A percentile compares a stretch with the other conserved stretches of the same genome.
These are phyloP conservation scores for Trichodelitschia bisporula DNA, from an alignment of 495 filamentous ascomycete species.

Conservation along the genomic window DNA sequence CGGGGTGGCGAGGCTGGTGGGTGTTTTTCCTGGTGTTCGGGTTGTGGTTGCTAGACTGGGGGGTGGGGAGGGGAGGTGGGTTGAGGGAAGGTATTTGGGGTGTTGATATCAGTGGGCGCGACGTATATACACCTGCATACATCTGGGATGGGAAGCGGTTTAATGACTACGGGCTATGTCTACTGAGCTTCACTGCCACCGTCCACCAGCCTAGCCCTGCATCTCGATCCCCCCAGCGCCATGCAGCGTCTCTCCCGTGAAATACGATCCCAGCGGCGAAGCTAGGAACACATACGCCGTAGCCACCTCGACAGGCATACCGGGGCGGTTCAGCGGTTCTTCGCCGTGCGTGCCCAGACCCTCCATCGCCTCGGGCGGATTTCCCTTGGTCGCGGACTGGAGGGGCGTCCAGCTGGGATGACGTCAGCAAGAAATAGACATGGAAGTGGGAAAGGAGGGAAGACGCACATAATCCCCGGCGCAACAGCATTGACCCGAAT, in stretches of 20 bases:
- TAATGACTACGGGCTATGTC: too few relatives aligned
- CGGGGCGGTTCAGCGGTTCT: conserved; percentile 58
- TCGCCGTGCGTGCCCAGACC: conserved; percentile 33
- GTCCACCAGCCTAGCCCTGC: too few relatives aligned
- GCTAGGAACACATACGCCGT: conserved; percentile 75
- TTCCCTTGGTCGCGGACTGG: conserved; percentile 63
- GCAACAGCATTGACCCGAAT: conserved; percentile 66
- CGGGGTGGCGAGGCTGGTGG: conserved; percentile 58
- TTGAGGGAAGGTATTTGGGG: conserved; percentile 60
- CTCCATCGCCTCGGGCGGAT: too few relatives aligned
- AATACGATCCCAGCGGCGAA: too few relatives aligned
- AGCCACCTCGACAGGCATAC: conserved; percentile 56
- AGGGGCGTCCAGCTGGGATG: conserved; percentile 61
- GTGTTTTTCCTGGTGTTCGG: conserved; percentile 63
- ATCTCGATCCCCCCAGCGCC: too few relatives aligned
- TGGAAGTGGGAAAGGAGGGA: too few relatives aligned
- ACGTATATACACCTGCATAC: too few relatives aligned
- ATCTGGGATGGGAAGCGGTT: too few relatives aligned
- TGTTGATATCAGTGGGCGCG: conserved; percentile 35
- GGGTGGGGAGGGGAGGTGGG: conserved; percentile 53
- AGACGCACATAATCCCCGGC: conserved; percentile 28
- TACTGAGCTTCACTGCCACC: too few relatives aligned
- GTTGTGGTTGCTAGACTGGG: conserved; percentile 68
- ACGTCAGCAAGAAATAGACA: background rate
- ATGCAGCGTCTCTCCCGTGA: too few relatives aligned